These are phyloP conservation scores for Pichia rugopelliculosa DNA, from an alignment of 805 yeast genomes.

Conservation along the genomic window DNA sequence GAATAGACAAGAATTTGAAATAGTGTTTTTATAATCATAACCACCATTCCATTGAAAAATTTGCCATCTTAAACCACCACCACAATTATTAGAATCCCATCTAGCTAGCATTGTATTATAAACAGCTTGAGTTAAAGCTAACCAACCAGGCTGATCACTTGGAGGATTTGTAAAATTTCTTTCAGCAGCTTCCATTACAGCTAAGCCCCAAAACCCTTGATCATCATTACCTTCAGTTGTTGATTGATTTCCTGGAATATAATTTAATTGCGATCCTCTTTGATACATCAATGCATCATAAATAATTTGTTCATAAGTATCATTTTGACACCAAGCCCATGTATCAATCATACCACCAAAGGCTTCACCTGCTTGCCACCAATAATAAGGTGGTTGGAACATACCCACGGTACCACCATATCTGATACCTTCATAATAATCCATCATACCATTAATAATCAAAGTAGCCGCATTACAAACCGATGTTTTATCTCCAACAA, in stretches of 20 bases:
- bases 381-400: slow-evolving; percentile 70
- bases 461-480: slow-evolving; percentile 46
- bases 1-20: slow-evolving; percentile 79
- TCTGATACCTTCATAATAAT: slow-evolving; percentile 65
- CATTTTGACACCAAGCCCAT: slow-evolving; percentile 61
- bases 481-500: slow-evolving; percentile 20
- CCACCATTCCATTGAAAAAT: slow-evolving; percentile 85
- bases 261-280: slow-evolving; percentile 56
- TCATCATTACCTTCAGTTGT: slow-evolving; percentile 89
- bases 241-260: slow-evolving; percentile 74
- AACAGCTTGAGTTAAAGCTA: slow-evolving; percentile 73
- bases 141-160: slow-evolving; percentile 40
- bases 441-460: slow-evolving; percentile 66
- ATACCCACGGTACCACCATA: slow-evolving; percentile 66
- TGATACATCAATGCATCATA: slow-evolving; percentile 59
- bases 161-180: slow-evolving; percentile 76
- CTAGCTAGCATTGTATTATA: slow-evolving; percentile 76
- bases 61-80: slow-evolving; percentile 89
- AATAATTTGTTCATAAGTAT: slow-evolving; percentile 49
- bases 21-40: slow-evolving; percentile 79
- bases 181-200: slow-evolving; percentile 80
- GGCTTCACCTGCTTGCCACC: slow-evolving; percentile 92
- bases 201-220: slow-evolving; percentile 89
- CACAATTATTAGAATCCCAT: slow-evolving; percentile 61
- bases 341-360: slow-evolving; percentile 65